Base-by-base conservation (phyloP, 768 basidiomycete genomes). In the Leccinellum luteum region DNA sequence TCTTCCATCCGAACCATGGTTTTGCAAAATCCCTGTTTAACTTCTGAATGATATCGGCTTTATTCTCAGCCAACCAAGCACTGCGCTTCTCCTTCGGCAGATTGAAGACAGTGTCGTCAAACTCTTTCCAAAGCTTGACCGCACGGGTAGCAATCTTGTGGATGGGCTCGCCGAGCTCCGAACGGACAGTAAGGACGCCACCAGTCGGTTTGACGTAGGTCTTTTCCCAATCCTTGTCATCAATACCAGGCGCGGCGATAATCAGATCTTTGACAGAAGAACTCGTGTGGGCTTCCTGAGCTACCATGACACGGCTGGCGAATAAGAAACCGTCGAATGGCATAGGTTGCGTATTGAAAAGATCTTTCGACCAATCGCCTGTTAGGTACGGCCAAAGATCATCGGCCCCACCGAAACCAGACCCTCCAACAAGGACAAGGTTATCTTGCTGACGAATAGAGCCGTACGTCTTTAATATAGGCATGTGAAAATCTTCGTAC, bases 51-150 rank as follows among this genome's bases (percentile, higher is more conserved):
- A 98, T 83, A 68, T 96, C 94, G 57, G 89, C 86, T 65, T 87
- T 88, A 64, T 86, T 90, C 75, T 94, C 90, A 44, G 78, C 77
- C 62, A 98, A 78, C 96, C 96, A 99, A 1, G 84, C 81, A 14
- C 74, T 80, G 48, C 96, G 89, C 81, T 99, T 99, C 78, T 98
- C 97, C 78, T 94, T 93, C 10, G 96, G 87, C 64, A 98, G 73
- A 72, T 87, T 90, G 83, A 98, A 99, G 56, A 99, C 90, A 23
- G 87, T 92, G 66, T 96, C 87, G 67, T 99, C 97, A 70, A 98
- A 98, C 78, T 98, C 95, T 74, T 94, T 94, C 97, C 97, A 99
- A 43, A 99, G 81, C 79, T 92, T 98, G 73, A 99, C 92, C 34
- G 84, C 97, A 49, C 97, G 90, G 43, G 88, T 99, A 32, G 97